Conservation (phyloP, 768 basidiomycete genomes). For the Pleurotus citrinopileatus region DNA sequence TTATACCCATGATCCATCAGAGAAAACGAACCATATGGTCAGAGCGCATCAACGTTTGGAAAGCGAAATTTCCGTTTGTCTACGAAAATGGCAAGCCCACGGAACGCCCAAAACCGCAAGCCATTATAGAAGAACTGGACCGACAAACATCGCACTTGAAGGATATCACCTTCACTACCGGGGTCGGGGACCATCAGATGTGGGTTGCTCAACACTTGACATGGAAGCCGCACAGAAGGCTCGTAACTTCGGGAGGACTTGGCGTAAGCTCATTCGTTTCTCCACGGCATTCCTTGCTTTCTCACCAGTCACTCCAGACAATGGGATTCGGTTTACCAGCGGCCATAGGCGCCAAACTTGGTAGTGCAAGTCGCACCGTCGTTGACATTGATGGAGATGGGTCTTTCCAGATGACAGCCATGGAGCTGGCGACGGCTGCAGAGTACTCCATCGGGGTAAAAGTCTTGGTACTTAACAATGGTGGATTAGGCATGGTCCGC, state of each 20-base stretch:
- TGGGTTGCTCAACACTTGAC: constrained; percentile 95
- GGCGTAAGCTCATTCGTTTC: constrained; percentile 59
- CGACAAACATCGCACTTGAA: constrained; percentile 70
- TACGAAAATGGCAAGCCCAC: constrained; percentile 61
- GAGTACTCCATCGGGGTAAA: constrained; percentile 95
- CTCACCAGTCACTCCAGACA: constrained; percentile 46
- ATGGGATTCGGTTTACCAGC: constrained; percentile 98
- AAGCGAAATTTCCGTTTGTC: constrained; percentile 85
- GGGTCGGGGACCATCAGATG: constrained; percentile 99
- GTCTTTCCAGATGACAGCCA: constrained; percentile 98
- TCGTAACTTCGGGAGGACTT: constrained; percentile 93
- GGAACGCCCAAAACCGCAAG: constrained; percentile 89
- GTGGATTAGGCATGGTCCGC: constrained; percentile 98
- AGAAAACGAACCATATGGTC: constrained; percentile 79
- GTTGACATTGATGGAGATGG: constrained; percentile 98
- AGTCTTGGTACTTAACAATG: constrained; percentile 89
- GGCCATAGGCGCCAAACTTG: constrained; percentile 96
- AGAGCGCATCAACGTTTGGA: constrained; percentile 78
- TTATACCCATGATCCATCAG: constrained; percentile 75
- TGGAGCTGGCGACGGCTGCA: constrained; percentile 94
- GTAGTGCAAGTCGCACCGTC: constrained; percentile 88
- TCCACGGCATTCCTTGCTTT: constrained; percentile 5
- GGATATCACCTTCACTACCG: constrained; percentile 85
- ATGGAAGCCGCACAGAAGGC: constrained; percentile 81
- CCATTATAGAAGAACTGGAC: constrained; percentile 92